These are phyloP conservation scores for Pseudopithomyces chartarum DNA, from an alignment of 2,329 filamentous ascomycete genomes.

Conservation along the genomic window DNA sequence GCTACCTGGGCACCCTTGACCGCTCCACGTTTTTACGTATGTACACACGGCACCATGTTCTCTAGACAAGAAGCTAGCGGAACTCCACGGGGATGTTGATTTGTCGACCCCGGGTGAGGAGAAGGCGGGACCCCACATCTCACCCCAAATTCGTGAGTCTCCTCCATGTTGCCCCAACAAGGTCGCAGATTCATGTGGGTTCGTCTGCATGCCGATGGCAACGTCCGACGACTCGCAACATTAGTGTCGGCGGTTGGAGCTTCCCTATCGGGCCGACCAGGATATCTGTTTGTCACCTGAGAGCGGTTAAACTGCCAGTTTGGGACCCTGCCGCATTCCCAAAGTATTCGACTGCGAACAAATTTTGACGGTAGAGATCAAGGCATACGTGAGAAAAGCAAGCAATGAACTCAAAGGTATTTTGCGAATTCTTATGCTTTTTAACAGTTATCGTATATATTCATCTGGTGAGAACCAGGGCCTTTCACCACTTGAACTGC, in stretches of 20 bases:
- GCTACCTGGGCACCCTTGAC: neutral
- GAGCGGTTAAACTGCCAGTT: neutral
- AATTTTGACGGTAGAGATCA: too few species aligned
- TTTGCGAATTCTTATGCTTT: too few species aligned
- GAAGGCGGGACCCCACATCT: slow-evolving; percentile 4
- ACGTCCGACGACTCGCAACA: neutral
- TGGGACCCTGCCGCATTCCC: neutral
- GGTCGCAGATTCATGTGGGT: neutral
- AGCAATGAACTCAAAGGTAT: too few species aligned
- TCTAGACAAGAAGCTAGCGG: neutral
- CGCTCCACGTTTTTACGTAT: neutral
- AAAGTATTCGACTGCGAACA: too few species aligned
- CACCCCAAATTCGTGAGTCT: neutral
- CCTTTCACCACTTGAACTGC: too few species aligned
- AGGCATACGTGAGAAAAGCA: too few species aligned
- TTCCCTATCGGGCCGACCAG: neutral
- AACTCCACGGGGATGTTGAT: slow-evolving; percentile 4
- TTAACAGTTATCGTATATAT: too few species aligned
- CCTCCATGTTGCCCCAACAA: neutral
- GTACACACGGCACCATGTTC: neutral
- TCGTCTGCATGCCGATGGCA: neutral
- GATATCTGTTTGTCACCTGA: neutral
- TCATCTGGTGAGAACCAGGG: too few species aligned
- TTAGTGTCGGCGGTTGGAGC: neutral
- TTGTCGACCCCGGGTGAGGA: neutral